Evolutionary conservation across 495 filamentous ascomycete genomes (phyloP), one percentile per base, ranked within the genome.

Genomic region (Halenospora varia): DNA sequence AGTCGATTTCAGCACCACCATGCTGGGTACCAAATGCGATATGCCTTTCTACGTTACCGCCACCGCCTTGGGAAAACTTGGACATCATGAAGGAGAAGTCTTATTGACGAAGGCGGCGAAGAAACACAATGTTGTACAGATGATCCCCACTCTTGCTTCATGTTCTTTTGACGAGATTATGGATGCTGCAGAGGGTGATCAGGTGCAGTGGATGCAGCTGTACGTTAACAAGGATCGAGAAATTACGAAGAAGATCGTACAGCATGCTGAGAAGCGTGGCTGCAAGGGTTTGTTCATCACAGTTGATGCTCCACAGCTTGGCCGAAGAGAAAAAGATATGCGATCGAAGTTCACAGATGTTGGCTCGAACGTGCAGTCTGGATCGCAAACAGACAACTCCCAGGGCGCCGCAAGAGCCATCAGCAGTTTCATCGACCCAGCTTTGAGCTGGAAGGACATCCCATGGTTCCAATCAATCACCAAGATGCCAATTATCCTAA

Each of bases 201-300:
- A 97, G 68, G 84, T 91, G 0, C 94, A 97, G 71, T 97, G 95
- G 95, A 76, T 99, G 48, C 94, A 99, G 72, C 81, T 99, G 0
- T 99, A 99, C 75, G 94, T 99, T 55, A 99, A 99, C 80, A 93
- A 96, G 69, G 87, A 99, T 76, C 87, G 95, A 50, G 82, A 78
- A 44, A 92, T 97, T 68, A 99, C 94, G 22, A 81, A 90, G 73
- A 79, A 83, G 56, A 97, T 99, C 64, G 86, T 99, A 20, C 67
- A 89, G 71, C 90, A 97, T 70, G 95, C 95, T 62, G 95, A 97
- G 71, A 77, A 77, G 64, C 86, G 93, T 55, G 95, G 94, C 24
- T 96, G 93, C 78, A 96, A 93, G 74, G 94, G 88, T 6, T 81
- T 99, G 8, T 97, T 97, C 78, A 97, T 99, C 74, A 99, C 94